Conservation (phyloP, 164 flowering plant genomes). For the Piper longum region DNA sequence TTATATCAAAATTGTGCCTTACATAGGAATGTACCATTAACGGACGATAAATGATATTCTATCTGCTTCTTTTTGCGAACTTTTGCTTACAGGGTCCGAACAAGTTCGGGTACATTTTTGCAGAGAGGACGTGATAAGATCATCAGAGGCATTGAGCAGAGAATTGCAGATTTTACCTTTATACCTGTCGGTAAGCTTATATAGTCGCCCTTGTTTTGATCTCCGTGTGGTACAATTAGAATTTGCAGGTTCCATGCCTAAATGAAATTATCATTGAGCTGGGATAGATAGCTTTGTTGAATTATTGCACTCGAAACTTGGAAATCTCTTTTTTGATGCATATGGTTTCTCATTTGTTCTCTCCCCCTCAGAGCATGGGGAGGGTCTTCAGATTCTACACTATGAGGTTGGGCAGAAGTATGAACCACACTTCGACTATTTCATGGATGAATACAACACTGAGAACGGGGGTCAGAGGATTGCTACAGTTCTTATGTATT, state of each 20-base stretch:
- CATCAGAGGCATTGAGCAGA: conserved; percentile 55
- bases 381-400: conserved; percentile 90
- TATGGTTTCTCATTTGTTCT: background rate
- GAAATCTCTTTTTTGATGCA: background rate
- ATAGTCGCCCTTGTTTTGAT: no score
- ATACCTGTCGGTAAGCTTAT: conserved; percentile 68
- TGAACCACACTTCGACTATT: conserved; percentile 88
- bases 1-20: background rate
- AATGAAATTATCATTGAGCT: background rate
- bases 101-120: conserved; percentile 85
- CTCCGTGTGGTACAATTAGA: no score
- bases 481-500: conserved; percentile 88
- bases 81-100: conserved; percentile 53
- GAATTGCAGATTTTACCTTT: conserved; percentile 83
- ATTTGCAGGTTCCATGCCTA: no score
- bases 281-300: background rate
- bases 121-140: conserved; percentile 63
- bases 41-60: background rate
- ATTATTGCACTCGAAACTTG: background rate
- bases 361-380: conserved; percentile 71
- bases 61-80: background rate
- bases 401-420: conserved; percentile 90
- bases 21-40: background rate
- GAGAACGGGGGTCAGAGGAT: conserved; percentile 83
- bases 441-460: conserved; percentile 68